Percentiles rank a stretch among this genome's conserved stretches.
phyloP scores from a whole-genome alignment of 163 green algal genomes.

The Chlamydomonas reinhardtii region DNA sequence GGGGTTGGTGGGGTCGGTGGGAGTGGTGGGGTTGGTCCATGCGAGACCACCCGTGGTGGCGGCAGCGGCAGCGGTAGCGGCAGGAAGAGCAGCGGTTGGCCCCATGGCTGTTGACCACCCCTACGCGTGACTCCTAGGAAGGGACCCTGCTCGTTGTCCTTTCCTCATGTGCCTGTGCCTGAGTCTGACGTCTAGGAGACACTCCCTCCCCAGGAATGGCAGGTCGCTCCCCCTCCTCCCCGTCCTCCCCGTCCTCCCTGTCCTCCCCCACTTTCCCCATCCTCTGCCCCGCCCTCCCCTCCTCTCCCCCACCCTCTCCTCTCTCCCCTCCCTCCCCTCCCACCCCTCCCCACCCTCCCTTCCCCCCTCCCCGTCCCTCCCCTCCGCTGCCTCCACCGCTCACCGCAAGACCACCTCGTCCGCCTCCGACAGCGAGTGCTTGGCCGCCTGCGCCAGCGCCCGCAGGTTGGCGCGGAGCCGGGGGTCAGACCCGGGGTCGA shows the following conservation, averaged over 20 bases:
- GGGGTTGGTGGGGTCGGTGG: no score
- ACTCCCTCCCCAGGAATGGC: no score
- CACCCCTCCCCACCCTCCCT: neutral
- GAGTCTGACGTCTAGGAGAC: no score
- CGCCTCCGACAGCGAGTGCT: constrained; percentile 76
- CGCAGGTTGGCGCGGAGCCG: constrained; percentile 73
- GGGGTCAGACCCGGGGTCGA: constrained; percentile 58
- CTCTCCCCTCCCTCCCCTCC: neutral
- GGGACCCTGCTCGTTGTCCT: no score
- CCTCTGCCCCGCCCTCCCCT: neutral
- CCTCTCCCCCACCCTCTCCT: neutral
- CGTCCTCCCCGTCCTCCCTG: no score
- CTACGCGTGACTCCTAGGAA: no score
- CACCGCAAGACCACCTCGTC: constrained; percentile 72
- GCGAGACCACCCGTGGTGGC: no score
- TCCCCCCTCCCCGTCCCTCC: neutral
- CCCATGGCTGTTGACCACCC: no score
- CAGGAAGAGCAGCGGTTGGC: no score
- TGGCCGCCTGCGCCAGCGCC: constrained; percentile 83
- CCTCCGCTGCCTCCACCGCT: neutral
- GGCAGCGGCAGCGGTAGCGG: neutral
- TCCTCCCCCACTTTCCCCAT: neutral
- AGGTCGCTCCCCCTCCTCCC: no score
- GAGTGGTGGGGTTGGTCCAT: no score
- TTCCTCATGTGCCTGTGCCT: no score